phyloP scores from a whole-genome alignment of 768 basidiomycete species.

The Tylopilus balloui region DNA sequence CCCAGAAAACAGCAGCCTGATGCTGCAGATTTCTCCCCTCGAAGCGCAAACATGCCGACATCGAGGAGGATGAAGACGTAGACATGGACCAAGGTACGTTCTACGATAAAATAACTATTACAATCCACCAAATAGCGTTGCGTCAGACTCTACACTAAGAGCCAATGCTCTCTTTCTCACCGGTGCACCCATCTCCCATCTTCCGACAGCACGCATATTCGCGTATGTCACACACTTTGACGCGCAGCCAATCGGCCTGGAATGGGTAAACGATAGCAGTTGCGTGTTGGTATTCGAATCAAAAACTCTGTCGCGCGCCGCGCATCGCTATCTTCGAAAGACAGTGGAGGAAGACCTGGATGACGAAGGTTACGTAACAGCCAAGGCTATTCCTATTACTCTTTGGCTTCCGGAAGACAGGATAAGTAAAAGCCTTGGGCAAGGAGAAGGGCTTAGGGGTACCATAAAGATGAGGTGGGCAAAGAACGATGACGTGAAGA shows the following conservation, averaged over 20 bases:
- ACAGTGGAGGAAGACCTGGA: constrained; percentile 45
- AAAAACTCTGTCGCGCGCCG: constrained; percentile 48
- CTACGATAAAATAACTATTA: constrained; percentile 11
- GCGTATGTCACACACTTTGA: constrained; percentile 81
- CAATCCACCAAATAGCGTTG: neutral
- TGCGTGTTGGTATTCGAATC: constrained; percentile 74
- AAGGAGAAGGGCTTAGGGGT: constrained; percentile 64
- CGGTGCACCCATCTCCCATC: constrained; percentile 67
- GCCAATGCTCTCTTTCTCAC: constrained; percentile 67
- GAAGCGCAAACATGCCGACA: constrained; percentile 47
- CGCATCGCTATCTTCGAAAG: constrained; percentile 50
- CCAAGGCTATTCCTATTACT: constrained; percentile 65
- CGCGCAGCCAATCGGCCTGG: constrained; percentile 66
- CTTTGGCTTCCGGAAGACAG: constrained; percentile 80
- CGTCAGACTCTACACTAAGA: constrained; percentile 46
- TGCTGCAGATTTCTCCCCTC: constrained; percentile 30
- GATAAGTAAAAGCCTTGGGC: constrained; percentile 66
- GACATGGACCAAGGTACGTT: constrained; percentile 32
- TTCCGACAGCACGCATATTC: constrained; percentile 74
- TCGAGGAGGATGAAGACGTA: constrained; percentile 35
- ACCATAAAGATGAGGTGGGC: constrained; percentile 76
- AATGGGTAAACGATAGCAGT: constrained; percentile 84
- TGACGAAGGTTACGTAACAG: constrained; percentile 54
- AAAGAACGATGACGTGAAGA: constrained; percentile 64
- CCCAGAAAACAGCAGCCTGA: constrained; percentile 42